A percentile compares a stretch with the other conserved stretches of the same genome.
Conservation (phyloP, 208 protist species). For the Vickermania ingenoplastis region DNA sequence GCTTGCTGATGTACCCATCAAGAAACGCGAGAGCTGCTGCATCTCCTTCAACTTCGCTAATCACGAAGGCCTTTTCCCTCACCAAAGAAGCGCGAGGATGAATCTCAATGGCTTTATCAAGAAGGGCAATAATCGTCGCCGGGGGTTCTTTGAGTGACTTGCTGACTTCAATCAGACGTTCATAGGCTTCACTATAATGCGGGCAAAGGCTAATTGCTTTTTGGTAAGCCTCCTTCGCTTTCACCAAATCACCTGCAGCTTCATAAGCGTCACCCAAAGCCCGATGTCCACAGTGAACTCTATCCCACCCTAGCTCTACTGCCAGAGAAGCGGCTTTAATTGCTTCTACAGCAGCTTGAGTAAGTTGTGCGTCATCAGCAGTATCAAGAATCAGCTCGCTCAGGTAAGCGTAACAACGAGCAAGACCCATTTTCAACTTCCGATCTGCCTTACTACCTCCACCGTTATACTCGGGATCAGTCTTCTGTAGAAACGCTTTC, state of each 20-base stretch:
- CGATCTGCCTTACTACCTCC: constrained; percentile 15
- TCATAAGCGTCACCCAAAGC: constrained; percentile 51
- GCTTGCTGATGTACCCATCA: constrained; percentile 45
- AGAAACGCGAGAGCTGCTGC: constrained; percentile 63
- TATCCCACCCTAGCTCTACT: constrained; percentile 53
- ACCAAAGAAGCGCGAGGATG: constrained; percentile 67
- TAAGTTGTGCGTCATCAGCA: constrained; percentile 13
- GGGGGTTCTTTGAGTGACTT: constrained; percentile 21
- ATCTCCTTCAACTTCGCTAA: constrained; percentile 70
- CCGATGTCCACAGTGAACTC: constrained; percentile 47
- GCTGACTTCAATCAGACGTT: constrained; percentile 46
- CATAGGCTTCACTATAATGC: constrained; percentile 53
- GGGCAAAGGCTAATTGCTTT: constrained; percentile 36
- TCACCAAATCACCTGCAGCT: constrained; percentile 26
- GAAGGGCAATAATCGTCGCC: constrained; percentile 20
- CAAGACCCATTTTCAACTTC: constrained; percentile 39
- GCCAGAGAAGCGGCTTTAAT: constrained; percentile 35
- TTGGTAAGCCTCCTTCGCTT: constrained; percentile 44
- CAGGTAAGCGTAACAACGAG: constrained; percentile 60
- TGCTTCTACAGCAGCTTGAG: constrained; percentile 21
- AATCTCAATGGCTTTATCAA: constrained; percentile 54
- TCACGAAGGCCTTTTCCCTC: constrained; percentile 83
- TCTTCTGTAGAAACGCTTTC: constrained; percentile 29
- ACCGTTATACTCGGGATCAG: constrained; percentile 29
- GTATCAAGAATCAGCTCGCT: constrained; percentile 51